Evolutionary conservation across 768 basidiomycete genomes (phyloP).

Genomic region (Russula olivacea): DNA sequence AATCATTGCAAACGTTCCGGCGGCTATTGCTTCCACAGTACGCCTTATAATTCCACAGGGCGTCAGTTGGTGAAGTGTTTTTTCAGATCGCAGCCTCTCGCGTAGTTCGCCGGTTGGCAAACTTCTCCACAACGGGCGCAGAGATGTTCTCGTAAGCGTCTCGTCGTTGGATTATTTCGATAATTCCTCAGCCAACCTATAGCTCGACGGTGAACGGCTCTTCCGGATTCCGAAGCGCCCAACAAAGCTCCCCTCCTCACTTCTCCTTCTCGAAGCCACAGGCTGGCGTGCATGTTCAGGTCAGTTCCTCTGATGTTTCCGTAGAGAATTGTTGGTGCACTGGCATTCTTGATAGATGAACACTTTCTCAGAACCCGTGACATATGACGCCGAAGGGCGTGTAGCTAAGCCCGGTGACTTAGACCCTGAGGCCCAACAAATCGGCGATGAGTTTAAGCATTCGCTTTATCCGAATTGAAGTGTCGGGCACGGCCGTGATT

Average conservation of each 20-base stretch:
- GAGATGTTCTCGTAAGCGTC: slow-evolving; percentile 30
- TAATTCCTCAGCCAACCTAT: slow-evolving; percentile 22
- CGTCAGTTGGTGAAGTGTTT: not conserved
- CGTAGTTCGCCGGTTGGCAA: slow-evolving; percentile 53
- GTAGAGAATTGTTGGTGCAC: not conserved
- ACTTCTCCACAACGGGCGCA: slow-evolving; percentile 34
- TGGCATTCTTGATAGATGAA: slow-evolving; percentile 6
- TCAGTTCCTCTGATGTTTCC: slow-evolving; percentile 21
- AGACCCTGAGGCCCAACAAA: slow-evolving; percentile 56
- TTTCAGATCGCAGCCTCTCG: slow-evolving; percentile 54
- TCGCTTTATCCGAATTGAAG: slow-evolving; percentile 30
- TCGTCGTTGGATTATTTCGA: slow-evolving; percentile 9
- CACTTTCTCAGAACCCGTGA: slow-evolving; percentile 33
- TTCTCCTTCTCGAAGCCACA: slow-evolving; percentile 22
- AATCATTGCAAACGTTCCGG: slow-evolving; percentile 60
- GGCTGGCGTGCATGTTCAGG: slow-evolving; percentile 35
- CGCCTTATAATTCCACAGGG: not conserved
- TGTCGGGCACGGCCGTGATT: not conserved
- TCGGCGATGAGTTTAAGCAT: slow-evolving; percentile 58
- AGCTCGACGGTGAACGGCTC: slow-evolving; percentile 23
- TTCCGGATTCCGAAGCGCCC: slow-evolving; percentile 23
- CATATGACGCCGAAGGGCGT: slow-evolving; percentile 56
- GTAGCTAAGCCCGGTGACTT: slow-evolving; percentile 38
- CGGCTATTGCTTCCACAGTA: slow-evolving; percentile 33
- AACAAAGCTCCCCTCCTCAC: slow-evolving; percentile 9